Base-by-base conservation (phyloP, 2,329 filamentous ascomycete species). In the Ceratocystis variospora region DNA sequence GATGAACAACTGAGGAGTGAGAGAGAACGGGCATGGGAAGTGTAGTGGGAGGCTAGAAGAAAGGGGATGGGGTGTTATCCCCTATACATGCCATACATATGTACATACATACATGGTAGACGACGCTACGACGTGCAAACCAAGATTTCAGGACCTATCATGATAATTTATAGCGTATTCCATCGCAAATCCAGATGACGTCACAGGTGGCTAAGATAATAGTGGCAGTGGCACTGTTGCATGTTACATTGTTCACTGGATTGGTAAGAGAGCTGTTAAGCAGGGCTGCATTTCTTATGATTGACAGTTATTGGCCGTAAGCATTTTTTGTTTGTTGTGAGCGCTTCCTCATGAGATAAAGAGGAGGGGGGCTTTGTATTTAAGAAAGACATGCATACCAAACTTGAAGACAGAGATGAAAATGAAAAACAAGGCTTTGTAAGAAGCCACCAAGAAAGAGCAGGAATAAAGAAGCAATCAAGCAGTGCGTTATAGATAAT, bases 1-100 rank as follows among this genome's bases (percentile, higher is more conserved):
- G 71, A 83, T 88, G 68, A 67, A 48, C 17, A 17, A 31, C 25
- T 10, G 25, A 17, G 53, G 31, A 25, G 55, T 1, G 28, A 37
- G 69, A 33, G 22, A 68, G 72, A 45, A 48, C 37, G 17, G 12
- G 22, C 19, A 33, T 61, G 25, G 12, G 19, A 65, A 15, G 41
- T 10, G 61, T 45, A 48, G 55, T 50, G 3, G 28, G 28, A 5
- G 28, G 28, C 3, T 50, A 57, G 61, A 50, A 46, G 28, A 53
- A 50, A 31, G 46, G 28, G n/a, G 41, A 22, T 4, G 15, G 7
- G 17, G 25, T 31, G 5, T 19, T 37, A 15, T 59, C 55, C 31
- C 55, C 10, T 41, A 15, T 15, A 41, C 37, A 15, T 15, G 37
- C 37, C 12, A 41, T 41, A 41, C 10, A 37, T 12, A 12, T 37